Evolutionary conservation across 768 basidiomycete genomes (phyloP), one percentile per base, ranked within the genome.

Genomic region (Hygrocybe punicea): DNA sequence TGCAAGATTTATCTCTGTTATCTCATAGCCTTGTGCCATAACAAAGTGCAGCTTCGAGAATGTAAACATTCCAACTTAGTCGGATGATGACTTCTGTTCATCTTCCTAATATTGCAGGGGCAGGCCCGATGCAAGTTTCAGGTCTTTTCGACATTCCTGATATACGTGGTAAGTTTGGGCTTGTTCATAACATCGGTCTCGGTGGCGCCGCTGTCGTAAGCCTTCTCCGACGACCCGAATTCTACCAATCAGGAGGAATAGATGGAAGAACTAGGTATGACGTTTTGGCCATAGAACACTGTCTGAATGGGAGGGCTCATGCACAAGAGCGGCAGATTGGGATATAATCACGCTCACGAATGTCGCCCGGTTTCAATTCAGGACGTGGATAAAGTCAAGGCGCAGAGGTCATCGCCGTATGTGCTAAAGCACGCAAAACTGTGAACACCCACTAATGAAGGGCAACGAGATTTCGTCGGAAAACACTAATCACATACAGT

Each of bases 121-220:
- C 89, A 4, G 90, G 90, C 33, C 86, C 86, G 24, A 89, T 91
- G 88, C 90, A 91, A 73, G 86, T 83, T 2, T 83, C 84, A 1
- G 84, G 83, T 8, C 76, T 91, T 45, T 88, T 91, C 61, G 76
- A 84, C 56, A 74, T 63, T 4, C 42, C 76, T 1, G 88, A 90
- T 66, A 77, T 77, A 62, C 84, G 85, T 29, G 87, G 89, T 2
- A 91, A 91, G 70, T 90, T 81, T 60, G 90, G 88, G 3, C 76
- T 94, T 11, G 84, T 89, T 8, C 91, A 93, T 61, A 93, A 94
- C 65, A 76, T 94, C 44, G 91, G 90, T 13, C 78, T 92, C 21
- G 91, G 91, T 53, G 87, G 88, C 48, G 89, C 89, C 13, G 88
- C 83, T 3, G 89, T 91, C 24, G 84, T 90, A 48, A 87, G 85